phyloP scores from a whole-genome alignment of 139 green algal genomes.

The Coelastrella sp. region DNA sequence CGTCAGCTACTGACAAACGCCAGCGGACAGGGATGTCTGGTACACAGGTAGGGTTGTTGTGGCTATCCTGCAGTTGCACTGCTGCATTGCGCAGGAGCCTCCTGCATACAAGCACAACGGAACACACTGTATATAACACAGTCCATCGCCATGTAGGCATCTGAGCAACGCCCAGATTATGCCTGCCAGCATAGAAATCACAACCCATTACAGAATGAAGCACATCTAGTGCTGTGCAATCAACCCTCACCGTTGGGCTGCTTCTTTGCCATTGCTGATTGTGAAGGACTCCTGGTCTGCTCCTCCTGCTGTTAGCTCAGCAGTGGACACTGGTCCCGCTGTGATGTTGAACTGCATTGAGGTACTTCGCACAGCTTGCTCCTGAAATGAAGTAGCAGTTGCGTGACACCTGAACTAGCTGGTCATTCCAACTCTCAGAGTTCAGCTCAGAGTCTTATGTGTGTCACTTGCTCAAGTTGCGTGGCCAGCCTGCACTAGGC shows the following conservation, averaged over 20 bases:
- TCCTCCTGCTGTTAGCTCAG: constrained; percentile 51
- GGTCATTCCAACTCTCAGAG: no score
- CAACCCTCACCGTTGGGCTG: constrained; percentile 44
- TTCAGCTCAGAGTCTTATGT: no score
- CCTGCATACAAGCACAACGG: constrained; percentile 22
- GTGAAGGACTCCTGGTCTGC: not conserved
- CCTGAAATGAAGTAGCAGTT: constrained; percentile 10
- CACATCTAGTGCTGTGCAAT: not conserved
- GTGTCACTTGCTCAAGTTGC: no score
- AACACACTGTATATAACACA: no score
- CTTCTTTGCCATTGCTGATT: constrained; percentile 46
- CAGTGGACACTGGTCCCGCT: constrained; percentile 48
- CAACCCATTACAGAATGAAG: no score
- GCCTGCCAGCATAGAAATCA: no score
- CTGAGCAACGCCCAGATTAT: no score
- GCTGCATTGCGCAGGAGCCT: constrained; percentile 59
- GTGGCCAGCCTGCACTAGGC: no score
- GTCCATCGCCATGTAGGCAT: no score
- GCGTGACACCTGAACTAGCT: no score
- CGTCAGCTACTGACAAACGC: not conserved
- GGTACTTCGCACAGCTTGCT: constrained; percentile 60
- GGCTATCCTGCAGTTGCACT: constrained; percentile 68
- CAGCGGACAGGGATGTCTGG: constrained; percentile 58
- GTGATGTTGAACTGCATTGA: constrained; percentile 55
- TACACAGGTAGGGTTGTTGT: constrained; percentile 58